Evolutionary conservation across 2,329 filamentous ascomycete species (phyloP).

Genomic region (Coniella vitis): DNA sequence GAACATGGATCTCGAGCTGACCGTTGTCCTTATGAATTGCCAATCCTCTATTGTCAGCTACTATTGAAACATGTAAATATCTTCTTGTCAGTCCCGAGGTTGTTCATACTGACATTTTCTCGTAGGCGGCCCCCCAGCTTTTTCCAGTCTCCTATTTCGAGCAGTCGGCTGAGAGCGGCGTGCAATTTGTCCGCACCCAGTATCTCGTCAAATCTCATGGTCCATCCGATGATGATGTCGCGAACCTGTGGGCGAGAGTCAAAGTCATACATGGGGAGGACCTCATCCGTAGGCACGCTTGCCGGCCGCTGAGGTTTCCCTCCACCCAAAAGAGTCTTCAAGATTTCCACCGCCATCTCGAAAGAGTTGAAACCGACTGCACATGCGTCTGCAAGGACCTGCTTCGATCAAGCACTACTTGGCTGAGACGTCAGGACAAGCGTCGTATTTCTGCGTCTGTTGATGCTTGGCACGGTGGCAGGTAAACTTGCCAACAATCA

Average conservation of each 20-base stretch:
- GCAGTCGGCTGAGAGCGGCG: constrained; percentile 28
- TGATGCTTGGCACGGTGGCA: no score
- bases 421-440: no score
- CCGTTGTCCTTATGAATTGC: constrained; percentile 14
- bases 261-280: constrained; percentile 27
- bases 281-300: constrained; percentile 20
- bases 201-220: constrained; percentile 34
- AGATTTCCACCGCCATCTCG: constrained; percentile 2
- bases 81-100: no score
- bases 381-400: no score
- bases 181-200: constrained; percentile 33
- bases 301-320: constrained; percentile 2
- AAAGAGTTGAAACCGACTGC: background rate
- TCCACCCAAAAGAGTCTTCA: background rate
- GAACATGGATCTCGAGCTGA: constrained; percentile 28
- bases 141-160: constrained; percentile 36
- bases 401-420: no score
- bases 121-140: constrained; percentile 39
- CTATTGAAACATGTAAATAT: no score
- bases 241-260: constrained; percentile 24
- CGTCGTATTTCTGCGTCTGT: no score
- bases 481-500: no score
- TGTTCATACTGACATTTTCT: constrained; percentile 25
- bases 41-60: background rate
- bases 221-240: constrained; percentile 25